Evolutionary conservation across 768 basidiomycete genomes (phyloP), one percentile per base, ranked within the genome.

Genomic region (Kondoa subrosea): DNA sequence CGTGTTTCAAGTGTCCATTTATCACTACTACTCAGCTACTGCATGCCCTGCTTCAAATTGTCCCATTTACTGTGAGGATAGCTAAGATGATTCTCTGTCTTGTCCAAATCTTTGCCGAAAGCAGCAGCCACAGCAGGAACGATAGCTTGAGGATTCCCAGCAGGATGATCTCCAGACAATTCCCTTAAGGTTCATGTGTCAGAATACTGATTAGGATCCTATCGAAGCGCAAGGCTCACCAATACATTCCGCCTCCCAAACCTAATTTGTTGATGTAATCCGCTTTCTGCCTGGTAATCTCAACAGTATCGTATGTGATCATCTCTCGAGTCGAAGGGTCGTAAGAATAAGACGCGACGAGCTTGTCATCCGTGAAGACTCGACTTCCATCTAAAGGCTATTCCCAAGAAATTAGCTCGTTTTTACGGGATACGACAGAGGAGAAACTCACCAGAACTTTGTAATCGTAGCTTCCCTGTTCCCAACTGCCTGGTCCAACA

Each of bases 201-300:
- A 3, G 14, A 4, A 25, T 25, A 27, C 34, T 8, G 25, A 33
- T 31, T 65, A 8, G 26, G 25, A 31, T 56, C n/a, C 3, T 21
- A 4, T 25, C 14, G 25, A 30, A 59, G 66, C n/a, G 30, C 50
- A 50, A 50, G 17, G 72, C 27, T 69, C 77, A 77, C 79, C 79
- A 80, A 86, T 74, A 81, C 95, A 99, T 99, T 66, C 87, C 87
- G 0, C 95, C 95, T 3, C 88, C 89, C 2, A 97, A 78, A 61
- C 12, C 76, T 76, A 50, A 31, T 16, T 1, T 27, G 59, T n/a
- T 29, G 29, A 56, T 31, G 3, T 4, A 68, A 4, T 82, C 81
- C 16, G 87, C 89, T 76, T 92, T 91, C 82, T 82, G 81, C 64
- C 77, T 76, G 1, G 82, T 89, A 1, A 88, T 81, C 26, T 82